These are phyloP conservation scores for Golovinomyces cichoracearum DNA, from an alignment of 2,329 filamentous ascomycete species.

Conservation along the genomic window DNA sequence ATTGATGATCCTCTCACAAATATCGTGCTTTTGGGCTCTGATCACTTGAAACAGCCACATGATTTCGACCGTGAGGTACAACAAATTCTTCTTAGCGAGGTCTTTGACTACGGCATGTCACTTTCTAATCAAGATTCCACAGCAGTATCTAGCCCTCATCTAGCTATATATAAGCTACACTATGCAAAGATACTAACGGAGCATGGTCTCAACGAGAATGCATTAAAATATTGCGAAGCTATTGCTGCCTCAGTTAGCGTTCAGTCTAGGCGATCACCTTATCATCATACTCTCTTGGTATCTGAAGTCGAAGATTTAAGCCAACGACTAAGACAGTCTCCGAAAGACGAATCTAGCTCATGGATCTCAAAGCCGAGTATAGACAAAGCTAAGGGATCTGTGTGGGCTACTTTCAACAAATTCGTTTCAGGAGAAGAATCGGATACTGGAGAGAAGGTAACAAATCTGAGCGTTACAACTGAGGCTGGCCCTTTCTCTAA, in stretches of 20 bases:
- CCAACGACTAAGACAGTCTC: slow-evolving; percentile 60
- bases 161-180: slow-evolving; percentile 75
- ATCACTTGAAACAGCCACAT: slow-evolving; percentile 45
- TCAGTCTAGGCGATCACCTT: slow-evolving; percentile 61
- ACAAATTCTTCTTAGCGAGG: slow-evolving; percentile 75
- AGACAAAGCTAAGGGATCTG: slow-evolving; percentile 75
- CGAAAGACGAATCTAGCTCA: slow-evolving; percentile 53
- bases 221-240: slow-evolving; percentile 72
- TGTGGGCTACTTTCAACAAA: slow-evolving; percentile 85
- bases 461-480: slow-evolving; percentile 23
- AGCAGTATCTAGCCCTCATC: slow-evolving; percentile 42
- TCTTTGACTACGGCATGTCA: slow-evolving; percentile 74
- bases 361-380: slow-evolving; percentile 93
- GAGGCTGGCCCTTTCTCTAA: slow-evolving; percentile 61
- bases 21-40: slow-evolving; percentile 63
- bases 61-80: slow-evolving; percentile 61
- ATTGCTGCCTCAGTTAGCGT: slow-evolving; percentile 51
- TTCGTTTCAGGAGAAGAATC: slow-evolving; percentile 83
- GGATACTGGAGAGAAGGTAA: slow-evolving; percentile 32
- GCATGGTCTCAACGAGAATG: slow-evolving; percentile 55
- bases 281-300: slow-evolving; percentile 56
- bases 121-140: slow-evolving; percentile 33
- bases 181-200: slow-evolving; percentile 69
- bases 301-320: slow-evolving; percentile 57
- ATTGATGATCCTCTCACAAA: slow-evolving; percentile 54